Percentiles rank a stretch among this genome's conserved stretches.
These are phyloP conservation scores for Pichia sporocuriosa DNA, from an alignment of 805 yeast species.

Conservation along the genomic window DNA sequence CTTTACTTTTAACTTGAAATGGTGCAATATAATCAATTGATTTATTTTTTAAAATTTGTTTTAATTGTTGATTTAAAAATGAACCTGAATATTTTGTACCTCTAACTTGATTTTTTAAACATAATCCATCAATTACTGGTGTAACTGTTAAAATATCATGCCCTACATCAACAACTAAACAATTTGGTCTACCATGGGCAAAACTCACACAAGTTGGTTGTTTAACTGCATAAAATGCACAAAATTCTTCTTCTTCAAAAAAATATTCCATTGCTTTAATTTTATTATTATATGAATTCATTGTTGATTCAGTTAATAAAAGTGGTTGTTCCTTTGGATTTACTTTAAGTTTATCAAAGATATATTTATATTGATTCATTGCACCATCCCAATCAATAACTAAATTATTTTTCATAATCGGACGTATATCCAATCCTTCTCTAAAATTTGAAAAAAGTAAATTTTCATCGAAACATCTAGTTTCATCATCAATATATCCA, in stretches of 20 bases:
- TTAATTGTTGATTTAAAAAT: constrained; percentile 50
- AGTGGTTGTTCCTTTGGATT: constrained; percentile 66
- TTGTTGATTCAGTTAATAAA: constrained; percentile 78
- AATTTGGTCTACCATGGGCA: constrained; percentile 82
- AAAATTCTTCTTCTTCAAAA: constrained; percentile 62
- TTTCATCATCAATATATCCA: constrained; percentile 27
- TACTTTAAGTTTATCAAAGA: constrained; percentile 47
- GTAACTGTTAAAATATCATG: constrained; percentile 72
- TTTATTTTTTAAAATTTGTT: constrained; percentile 32
- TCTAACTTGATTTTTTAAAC: constrained; percentile 60
- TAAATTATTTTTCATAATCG: constrained; percentile 53
- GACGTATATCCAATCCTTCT: constrained; percentile 43
- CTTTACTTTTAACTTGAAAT: constrained; percentile 46
- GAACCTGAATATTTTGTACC: constrained; percentile 72
- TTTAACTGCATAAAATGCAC: constrained; percentile 76
- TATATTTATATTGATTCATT: constrained; percentile 60
- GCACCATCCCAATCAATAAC: constrained; percentile 87
- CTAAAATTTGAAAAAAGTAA: constrained; percentile 37
- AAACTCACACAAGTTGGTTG: constrained; percentile 85
- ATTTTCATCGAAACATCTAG: constrained; percentile 27
- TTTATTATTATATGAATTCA: constrained; percentile 68
- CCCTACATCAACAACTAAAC: constrained; percentile 81
- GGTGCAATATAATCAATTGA: constrained; percentile 35
- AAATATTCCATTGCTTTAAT: constrained; percentile 63
- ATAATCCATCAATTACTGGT: constrained; percentile 78